Evolutionary conservation across 352 stramenopile genomes (phyloP).

Genomic region (Phytopythium vexans): DNA sequence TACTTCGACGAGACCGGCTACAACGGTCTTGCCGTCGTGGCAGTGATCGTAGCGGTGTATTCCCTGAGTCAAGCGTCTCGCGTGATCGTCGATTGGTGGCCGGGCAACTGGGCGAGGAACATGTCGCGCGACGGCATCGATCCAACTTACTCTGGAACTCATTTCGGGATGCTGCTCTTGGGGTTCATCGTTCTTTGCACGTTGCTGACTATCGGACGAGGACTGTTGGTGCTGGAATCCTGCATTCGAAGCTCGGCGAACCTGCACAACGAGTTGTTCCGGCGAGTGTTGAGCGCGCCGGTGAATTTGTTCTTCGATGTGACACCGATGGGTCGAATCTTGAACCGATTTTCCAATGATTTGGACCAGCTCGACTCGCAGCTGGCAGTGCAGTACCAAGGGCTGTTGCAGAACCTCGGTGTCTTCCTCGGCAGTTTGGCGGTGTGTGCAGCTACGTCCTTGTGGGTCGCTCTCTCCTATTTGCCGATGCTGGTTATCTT

Average conservation of each 20-base stretch:
- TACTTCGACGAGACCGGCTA: slow-evolving; percentile 23
- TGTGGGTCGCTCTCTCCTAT: slow-evolving; percentile 16
- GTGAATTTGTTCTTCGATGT: slow-evolving; percentile 50
- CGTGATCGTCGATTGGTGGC: slow-evolving; percentile 24
- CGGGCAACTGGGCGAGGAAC: slow-evolving; percentile 22
- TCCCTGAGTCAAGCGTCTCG: slow-evolving; percentile 12
- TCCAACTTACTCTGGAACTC: slow-evolving; percentile 7
- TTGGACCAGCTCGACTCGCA: slow-evolving; percentile 36
- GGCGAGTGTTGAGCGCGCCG: slow-evolving; percentile 30
- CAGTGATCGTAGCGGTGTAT: slow-evolving; percentile 9
- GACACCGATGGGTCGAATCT: slow-evolving; percentile 36
- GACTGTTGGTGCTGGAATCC: slow-evolving; percentile 17
- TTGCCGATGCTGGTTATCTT: slow-evolving; percentile 10
- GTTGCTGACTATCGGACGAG: slow-evolving; percentile 11
- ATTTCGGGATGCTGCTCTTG: slow-evolving; percentile 29
- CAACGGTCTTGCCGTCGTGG: slow-evolving; percentile 11
- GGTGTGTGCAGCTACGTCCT: slow-evolving; percentile 11
- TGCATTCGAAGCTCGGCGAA: slow-evolving; percentile 19
- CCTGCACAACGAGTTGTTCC: slow-evolving; percentile 29
- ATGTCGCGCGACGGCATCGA: slow-evolving; percentile 16
- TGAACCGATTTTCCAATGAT: slow-evolving; percentile 49
- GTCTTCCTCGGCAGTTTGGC: slow-evolving; percentile 10
- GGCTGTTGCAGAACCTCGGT: slow-evolving; percentile 14
- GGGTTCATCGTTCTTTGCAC: slow-evolving; percentile 19
- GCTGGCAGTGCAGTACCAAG: slow-evolving; percentile 27